Evolutionary conservation across 306 rosid species (phyloP).

Genomic region (Dryas octopetala): DNA sequence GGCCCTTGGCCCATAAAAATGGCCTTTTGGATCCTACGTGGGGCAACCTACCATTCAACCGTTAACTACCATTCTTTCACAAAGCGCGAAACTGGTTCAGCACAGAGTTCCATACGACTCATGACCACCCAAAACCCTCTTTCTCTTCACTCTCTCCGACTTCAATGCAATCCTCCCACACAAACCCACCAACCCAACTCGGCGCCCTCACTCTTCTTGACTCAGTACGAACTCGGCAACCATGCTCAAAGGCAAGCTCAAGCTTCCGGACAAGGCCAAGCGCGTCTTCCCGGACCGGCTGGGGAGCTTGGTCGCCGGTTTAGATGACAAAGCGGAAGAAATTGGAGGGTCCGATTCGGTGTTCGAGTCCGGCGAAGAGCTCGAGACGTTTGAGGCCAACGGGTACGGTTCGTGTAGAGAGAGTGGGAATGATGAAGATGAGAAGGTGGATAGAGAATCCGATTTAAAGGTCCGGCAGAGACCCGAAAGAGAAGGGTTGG

Average conservation of each 20-base stretch:
- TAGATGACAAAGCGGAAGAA: conserved; percentile 37
- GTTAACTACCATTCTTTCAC: conserved; percentile 53
- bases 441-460: neutral
- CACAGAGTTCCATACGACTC: conserved; percentile 22
- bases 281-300: conserved; percentile 53
- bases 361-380: conserved; percentile 69
- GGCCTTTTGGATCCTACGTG: neutral
- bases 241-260: conserved; percentile 73
- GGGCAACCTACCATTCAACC: conserved; percentile 50
- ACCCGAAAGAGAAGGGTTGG: conserved; percentile 29
- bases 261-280: conserved; percentile 51
- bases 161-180: conserved; percentile 6
- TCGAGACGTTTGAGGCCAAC: conserved; percentile 60
- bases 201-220: conserved; percentile 3
- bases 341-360: conserved; percentile 34
- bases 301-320: conserved; percentile 53
- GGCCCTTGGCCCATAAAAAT: neutral
- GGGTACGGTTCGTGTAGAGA: conserved; percentile 36
- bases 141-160: neutral
- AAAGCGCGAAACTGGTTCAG: conserved; percentile 21
- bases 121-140: conserved; percentile 17
- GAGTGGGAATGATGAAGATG: conserved; percentile 4
- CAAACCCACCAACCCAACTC: conserved; percentile 8
- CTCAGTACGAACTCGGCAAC: conserved; percentile 24
- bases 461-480: conserved; percentile 27